Base-by-base conservation (phyloP, 805 yeast species). In the Ogataea nonfermentans region DNA sequence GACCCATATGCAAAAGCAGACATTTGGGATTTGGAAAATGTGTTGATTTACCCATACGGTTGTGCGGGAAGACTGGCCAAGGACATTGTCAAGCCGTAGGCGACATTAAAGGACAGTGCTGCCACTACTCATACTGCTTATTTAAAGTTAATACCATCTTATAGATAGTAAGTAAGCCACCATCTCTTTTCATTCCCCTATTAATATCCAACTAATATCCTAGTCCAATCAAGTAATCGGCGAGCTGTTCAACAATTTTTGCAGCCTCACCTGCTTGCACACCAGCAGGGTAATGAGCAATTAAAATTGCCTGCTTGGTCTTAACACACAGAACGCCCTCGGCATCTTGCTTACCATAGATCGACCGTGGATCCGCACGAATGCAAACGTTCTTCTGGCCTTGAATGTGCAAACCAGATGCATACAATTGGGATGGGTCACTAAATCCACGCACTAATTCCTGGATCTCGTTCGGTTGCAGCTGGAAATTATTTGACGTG, bases 181-280 rank as follows among this genome's bases (percentile, higher is more conserved):
- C 12, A 13, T 25, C 11, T 11, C 12, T 15, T 19, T 16, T 30
- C 23, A 7, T 24, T 32, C 28, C 13, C 13, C 15, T n/a, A 29
- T 36, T 11, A 28, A 34, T 22, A 6, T n/a, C 13, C 57, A 12
- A 26, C 27, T 73, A 91, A 66, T 86, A 90, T 43, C 88, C 85
- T 39, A 84, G 91, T 56, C 88, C 72, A 61, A 91, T 88, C 67
- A 93, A 76, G 61, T 93, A 90, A 63, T 93, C 98, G 32, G 95
- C 98, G 70, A 93, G 75, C 59, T 88, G 91, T 66, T 93, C 99
- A 41, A 91, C 96, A 48, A 90, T 85, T 57, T 84, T 79, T 44
- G 97, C 85, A 37, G 98, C 98, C 61, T 87, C 96, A 53, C 95
- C 96, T 23, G 98, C 87, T 63, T 82, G 91, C 32, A 86, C 84